Evolutionary conservation across 2,329 filamentous ascomycete species (phyloP).

Genomic region (Thelonectria discophora): DNA sequence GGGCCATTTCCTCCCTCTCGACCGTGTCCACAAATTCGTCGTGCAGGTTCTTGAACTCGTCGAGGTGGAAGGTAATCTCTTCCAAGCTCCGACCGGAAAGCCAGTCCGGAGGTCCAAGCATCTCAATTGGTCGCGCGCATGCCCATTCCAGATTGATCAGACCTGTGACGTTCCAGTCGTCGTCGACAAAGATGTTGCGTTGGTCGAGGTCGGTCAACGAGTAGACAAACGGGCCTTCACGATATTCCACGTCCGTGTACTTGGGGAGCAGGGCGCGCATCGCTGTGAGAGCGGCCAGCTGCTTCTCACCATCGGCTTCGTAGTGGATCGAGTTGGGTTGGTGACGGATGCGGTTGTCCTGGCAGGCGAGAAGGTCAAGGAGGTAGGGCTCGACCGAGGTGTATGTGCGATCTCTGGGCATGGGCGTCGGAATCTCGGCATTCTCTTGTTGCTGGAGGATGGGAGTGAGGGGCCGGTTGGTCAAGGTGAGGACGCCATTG

Average conservation of each 20-base stretch:
- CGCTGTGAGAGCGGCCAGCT: slow-evolving; percentile 43
- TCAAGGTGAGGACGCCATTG: slow-evolving; percentile 41
- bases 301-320: slow-evolving; percentile 40
- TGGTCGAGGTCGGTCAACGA: slow-evolving; percentile 51
- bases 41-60: slow-evolving; percentile 1
- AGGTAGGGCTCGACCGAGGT: slow-evolving; percentile 42
- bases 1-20: slow-evolving; percentile 6
- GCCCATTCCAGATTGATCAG: slow-evolving; percentile 49
- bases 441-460: slow-evolving; percentile 48
- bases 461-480: slow-evolving; percentile 49
- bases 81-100: slow-evolving; percentile 27
- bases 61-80: slow-evolving; percentile 15
- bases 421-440: slow-evolving; percentile 45
- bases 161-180: slow-evolving; percentile 45
- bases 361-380: slow-evolving; percentile 46
- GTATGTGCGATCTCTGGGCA: slow-evolving; percentile 47
- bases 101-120: slow-evolving; percentile 45
- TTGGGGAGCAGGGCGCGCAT: slow-evolving; percentile 43
- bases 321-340: slow-evolving; percentile 49
- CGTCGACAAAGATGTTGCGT: slow-evolving; percentile 51
- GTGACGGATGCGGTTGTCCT: slow-evolving; percentile 47
- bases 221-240: slow-evolving; percentile 47
- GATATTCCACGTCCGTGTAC: slow-evolving; percentile 30
- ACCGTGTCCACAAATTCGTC: slow-evolving; percentile 15
- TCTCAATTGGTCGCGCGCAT: slow-evolving; percentile 42